These are phyloP conservation scores for Geotrichum phurueaensis DNA, from an alignment of 1,139 yeast species.

Conservation along the genomic window DNA sequence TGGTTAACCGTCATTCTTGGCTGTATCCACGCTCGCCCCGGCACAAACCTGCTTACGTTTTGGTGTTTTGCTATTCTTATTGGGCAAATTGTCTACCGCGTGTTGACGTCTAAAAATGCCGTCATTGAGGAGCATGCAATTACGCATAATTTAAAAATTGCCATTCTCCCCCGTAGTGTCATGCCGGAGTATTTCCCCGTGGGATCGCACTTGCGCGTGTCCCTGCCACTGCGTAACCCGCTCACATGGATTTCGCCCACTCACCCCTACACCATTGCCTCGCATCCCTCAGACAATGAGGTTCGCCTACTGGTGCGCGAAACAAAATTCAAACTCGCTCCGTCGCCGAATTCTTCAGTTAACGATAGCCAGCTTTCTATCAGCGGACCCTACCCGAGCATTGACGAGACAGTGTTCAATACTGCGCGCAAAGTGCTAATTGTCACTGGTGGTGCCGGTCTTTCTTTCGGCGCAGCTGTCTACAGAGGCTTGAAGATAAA, in stretches of 20 bases:
- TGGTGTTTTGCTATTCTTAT: conserved; percentile 45
- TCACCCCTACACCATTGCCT: conserved; percentile 81
- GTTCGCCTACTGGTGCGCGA: conserved; percentile 43
- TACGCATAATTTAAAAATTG: conserved; percentile 32
- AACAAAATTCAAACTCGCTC: conserved; percentile 30
- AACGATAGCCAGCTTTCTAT: conserved; percentile 28
- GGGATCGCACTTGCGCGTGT: conserved; percentile 47
- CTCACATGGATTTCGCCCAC: conserved; percentile 46
- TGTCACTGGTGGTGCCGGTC: conserved; percentile 83
- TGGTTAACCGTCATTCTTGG: conserved; percentile 56
- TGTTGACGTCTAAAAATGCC: conserved; percentile 31
- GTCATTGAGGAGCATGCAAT: conserved; percentile 26
- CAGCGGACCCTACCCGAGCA: conserved; percentile 33
- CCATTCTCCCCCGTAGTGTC: conserved; percentile 34
- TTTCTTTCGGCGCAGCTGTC: conserved; percentile 65
- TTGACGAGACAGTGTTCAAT: conserved; percentile 31
- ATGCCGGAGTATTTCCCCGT: conserved; percentile 34
- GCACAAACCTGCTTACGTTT: conserved; percentile 47
- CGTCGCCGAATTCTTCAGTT: neutral
- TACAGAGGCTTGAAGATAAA: conserved; percentile 22
- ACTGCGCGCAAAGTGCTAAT: conserved; percentile 52
- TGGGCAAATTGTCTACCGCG: conserved; percentile 38
- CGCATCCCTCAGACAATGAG: conserved; percentile 48
- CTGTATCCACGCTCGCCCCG: conserved; percentile 76
- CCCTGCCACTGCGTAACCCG: conserved; percentile 27